These are phyloP conservation scores for Globisporangium mamillatum DNA, from an alignment of 352 stramenopile species.

Conservation along the genomic window DNA sequence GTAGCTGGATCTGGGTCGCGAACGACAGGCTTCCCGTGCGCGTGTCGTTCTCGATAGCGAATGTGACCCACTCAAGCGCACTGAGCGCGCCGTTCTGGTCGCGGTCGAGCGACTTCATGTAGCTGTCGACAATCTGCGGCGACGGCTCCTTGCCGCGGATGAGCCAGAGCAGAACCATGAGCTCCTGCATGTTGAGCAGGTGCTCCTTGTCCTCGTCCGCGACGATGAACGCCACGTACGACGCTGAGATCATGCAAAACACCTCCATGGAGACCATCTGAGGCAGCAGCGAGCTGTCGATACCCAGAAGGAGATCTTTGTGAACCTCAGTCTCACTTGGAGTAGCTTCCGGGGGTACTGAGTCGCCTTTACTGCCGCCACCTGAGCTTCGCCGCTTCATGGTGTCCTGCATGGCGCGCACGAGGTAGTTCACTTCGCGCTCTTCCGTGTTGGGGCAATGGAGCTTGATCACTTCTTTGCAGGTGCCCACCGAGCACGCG, in stretches of 20 bases:
- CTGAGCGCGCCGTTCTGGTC: slow-evolving; percentile 52
- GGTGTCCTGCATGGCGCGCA: slow-evolving; percentile 42
- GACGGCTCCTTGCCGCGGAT: slow-evolving; percentile 63
- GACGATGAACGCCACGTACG: slow-evolving; percentile 61
- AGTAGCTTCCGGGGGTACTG: neutral
- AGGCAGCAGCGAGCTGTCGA: slow-evolving; percentile 2
- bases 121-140: slow-evolving; percentile 29
- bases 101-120: slow-evolving; percentile 61
- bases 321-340: neutral
- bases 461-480: slow-evolving; percentile 38
- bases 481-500: slow-evolving; percentile 35
- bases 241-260: slow-evolving; percentile 59
- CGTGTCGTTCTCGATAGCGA: slow-evolving; percentile 49
- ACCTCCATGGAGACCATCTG: slow-evolving; percentile 45
- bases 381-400: slow-evolving; percentile 13
- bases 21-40: slow-evolving; percentile 40
- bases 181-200: slow-evolving; percentile 48
- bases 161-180: slow-evolving; percentile 65
- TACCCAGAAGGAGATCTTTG: neutral
- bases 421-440: slow-evolving; percentile 41
- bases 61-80: slow-evolving; percentile 67
- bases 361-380: neutral
- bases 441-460: slow-evolving; percentile 30
- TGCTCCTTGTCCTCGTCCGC: slow-evolving; percentile 62
- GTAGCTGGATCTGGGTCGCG: slow-evolving; percentile 47